These are phyloP conservation scores for Urostyla sp. DNA, from an alignment of 73 alveolate genomes.

Conservation along the genomic window DNA sequence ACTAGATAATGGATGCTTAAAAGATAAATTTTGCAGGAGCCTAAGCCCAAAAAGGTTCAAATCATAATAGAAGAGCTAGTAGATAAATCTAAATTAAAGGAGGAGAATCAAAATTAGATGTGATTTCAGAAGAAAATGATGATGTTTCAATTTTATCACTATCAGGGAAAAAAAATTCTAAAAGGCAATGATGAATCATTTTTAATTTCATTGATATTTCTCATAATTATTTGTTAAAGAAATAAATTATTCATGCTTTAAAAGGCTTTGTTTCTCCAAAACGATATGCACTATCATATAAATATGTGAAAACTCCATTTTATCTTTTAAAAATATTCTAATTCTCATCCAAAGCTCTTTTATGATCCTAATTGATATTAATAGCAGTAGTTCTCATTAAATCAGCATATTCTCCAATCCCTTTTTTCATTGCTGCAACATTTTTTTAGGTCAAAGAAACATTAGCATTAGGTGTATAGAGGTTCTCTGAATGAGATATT, in stretches of 20 bases:
- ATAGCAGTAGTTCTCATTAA: constrained; percentile 66
- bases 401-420: constrained; percentile 80
- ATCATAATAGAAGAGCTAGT: too few relatives aligned
- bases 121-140: too few relatives aligned
- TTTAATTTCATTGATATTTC: too few relatives aligned
- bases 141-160: too few relatives aligned
- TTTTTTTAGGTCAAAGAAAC: constrained; percentile 66
- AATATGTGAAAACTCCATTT: constrained; percentile 85
- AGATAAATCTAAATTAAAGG: too few relatives aligned
- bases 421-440: constrained; percentile 77
- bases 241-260: constrained; percentile 67
- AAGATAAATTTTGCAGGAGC: too few relatives aligned
- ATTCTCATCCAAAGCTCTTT: constrained; percentile 64
- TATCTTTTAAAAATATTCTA: constrained; percentile 77
- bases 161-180: too few relatives aligned
- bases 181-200: too few relatives aligned
- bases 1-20: too few relatives aligned
- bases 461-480: constrained; percentile 59
- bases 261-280: constrained; percentile 84
- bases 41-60: too few relatives aligned
- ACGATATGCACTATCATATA: constrained; percentile 92
- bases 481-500: constrained; percentile 76
- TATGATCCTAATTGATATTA: constrained; percentile 73
- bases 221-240: too few relatives aligned
- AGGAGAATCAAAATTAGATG: too few relatives aligned